Percentiles rank a stretch among this genome's conserved stretches.
Evolutionary conservation across 1,284 basidiomycete species (phyloP).

Genomic region (Naganishia cerealis): DNA sequence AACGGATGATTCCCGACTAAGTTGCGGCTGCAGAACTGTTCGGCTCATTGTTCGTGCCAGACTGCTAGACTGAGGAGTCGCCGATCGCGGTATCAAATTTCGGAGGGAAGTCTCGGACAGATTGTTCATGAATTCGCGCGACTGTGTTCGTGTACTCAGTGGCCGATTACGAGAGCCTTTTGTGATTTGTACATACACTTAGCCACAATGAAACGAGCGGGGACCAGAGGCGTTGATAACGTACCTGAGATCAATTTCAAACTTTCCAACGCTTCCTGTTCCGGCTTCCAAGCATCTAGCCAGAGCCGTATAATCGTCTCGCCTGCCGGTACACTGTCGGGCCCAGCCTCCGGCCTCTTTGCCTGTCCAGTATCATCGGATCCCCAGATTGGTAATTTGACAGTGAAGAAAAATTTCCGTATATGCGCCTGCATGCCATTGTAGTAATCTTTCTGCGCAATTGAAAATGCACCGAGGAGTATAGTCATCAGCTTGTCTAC

Average conservation of each 20-base stretch:
- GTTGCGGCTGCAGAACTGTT: slow-evolving; percentile 32
- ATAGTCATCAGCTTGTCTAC: slow-evolving; percentile 49
- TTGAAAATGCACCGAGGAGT: slow-evolving; percentile 44
- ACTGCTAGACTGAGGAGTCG: slow-evolving; percentile 15
- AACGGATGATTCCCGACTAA: slow-evolving; percentile 9
- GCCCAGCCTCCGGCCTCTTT: slow-evolving; percentile 16
- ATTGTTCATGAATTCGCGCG: neutral
- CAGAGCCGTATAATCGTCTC: slow-evolving; percentile 40
- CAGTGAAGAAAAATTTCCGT: slow-evolving; percentile 20
- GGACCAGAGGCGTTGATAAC: slow-evolving; percentile 26
- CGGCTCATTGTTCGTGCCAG: slow-evolving; percentile 36
- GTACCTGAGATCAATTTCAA: slow-evolving; percentile 37
- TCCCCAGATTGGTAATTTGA: slow-evolving; percentile 17
- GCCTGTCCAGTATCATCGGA: slow-evolving; percentile 14
- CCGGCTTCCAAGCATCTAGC: slow-evolving; percentile 43
- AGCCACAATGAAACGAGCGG: neutral
- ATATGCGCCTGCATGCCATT: slow-evolving; percentile 25
- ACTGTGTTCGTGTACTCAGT: neutral
- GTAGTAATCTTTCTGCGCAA: slow-evolving; percentile 42
- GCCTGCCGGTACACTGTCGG: slow-evolving; percentile 26
- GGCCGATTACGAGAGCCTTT: neutral
- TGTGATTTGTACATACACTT: neutral
- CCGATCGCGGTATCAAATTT: neutral
- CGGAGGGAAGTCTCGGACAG: neutral
- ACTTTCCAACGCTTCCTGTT: slow-evolving; percentile 42